These are phyloP conservation scores for Brassica juncea DNA, from an alignment of 345 rosid species.

Conservation along the genomic window DNA sequence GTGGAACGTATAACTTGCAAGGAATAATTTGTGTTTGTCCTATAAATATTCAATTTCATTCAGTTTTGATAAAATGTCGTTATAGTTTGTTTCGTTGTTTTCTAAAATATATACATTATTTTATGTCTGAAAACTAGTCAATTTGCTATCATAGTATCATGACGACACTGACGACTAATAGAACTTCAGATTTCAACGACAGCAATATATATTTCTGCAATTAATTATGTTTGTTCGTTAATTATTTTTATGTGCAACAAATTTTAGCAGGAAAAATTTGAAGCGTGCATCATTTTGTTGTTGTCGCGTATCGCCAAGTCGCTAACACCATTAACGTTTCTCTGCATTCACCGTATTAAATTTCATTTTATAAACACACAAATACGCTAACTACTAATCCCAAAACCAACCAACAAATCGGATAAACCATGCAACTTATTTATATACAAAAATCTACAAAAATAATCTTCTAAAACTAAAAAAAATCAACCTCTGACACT, in stretches of 20 bases:
- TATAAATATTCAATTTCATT: not conserved
- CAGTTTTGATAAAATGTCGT: not conserved
- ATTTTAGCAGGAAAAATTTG: not conserved
- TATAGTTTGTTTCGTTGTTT: not conserved
- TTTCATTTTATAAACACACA: not conserved
- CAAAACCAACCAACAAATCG: not conserved
- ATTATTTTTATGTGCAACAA: not conserved
- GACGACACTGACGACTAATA: not conserved
- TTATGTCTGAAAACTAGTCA: not conserved
- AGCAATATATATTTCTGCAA: not conserved
- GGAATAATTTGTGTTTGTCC: not conserved
- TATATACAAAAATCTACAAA: not conserved
- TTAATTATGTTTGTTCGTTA: not conserved
- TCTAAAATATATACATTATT: not conserved
- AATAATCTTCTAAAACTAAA: not conserved
- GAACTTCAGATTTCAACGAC: not conserved
- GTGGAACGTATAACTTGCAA: not conserved
- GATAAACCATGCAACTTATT: not conserved
- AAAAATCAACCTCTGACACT: constrained; percentile 30
- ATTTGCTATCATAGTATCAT: not conserved
- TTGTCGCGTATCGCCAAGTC: not conserved
- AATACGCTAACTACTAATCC: not conserved
- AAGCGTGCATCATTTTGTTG: not conserved
- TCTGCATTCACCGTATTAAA: not conserved
- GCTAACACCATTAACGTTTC: not conserved